phyloP scores from a whole-genome alignment of 192 early-diverging fungal genomes.

The Coemansia asiatica region DNA sequence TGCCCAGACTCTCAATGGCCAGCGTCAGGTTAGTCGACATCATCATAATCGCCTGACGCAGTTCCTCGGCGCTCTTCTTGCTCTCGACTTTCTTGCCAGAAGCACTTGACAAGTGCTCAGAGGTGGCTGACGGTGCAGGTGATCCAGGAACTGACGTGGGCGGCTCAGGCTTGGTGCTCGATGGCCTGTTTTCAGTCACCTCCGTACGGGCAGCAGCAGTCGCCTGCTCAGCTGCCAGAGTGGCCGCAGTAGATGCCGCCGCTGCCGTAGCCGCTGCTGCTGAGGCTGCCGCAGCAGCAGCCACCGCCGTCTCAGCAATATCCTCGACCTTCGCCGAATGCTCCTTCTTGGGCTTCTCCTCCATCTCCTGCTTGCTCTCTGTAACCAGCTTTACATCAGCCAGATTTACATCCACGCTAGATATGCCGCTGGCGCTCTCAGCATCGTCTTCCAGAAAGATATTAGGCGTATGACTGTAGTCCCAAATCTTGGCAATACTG shows the following conservation, averaged over 20 bases:
- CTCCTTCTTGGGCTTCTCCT: conserved; percentile 12
- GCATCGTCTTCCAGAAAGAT: conserved; percentile 21
- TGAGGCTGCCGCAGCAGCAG: conserved; percentile 21
- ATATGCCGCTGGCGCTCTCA: conserved; percentile 13
- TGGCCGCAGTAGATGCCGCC: neutral
- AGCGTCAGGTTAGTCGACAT: conserved; percentile 48
- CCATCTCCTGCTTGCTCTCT: conserved; percentile 8
- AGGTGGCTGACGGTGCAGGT: neutral
- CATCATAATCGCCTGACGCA: conserved; percentile 36
- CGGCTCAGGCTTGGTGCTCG: conserved; percentile 42
- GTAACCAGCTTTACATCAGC: conserved; percentile 23
- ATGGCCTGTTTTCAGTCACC: conserved; percentile 4
- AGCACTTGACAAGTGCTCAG: neutral
- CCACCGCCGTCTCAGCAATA: conserved; percentile 30
- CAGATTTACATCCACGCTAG: conserved; percentile 19
- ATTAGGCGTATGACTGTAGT: conserved; percentile 38
- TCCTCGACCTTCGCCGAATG: conserved; percentile 37
- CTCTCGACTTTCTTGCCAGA: neutral
- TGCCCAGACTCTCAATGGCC: conserved; percentile 51
- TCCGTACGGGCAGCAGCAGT: conserved; percentile 3
- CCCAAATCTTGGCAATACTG: conserved; percentile 44
- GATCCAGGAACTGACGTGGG: conserved; percentile 15
- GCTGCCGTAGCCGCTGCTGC: conserved; percentile 8
- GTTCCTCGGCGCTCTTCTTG: conserved; percentile 30
- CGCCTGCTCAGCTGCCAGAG: conserved; percentile 2